Percentiles rank a stretch among this genome's conserved stretches.
These are phyloP conservation scores for Cubamyces sp. DNA, from an alignment of 768 basidiomycete genomes.

Conservation along the genomic window DNA sequence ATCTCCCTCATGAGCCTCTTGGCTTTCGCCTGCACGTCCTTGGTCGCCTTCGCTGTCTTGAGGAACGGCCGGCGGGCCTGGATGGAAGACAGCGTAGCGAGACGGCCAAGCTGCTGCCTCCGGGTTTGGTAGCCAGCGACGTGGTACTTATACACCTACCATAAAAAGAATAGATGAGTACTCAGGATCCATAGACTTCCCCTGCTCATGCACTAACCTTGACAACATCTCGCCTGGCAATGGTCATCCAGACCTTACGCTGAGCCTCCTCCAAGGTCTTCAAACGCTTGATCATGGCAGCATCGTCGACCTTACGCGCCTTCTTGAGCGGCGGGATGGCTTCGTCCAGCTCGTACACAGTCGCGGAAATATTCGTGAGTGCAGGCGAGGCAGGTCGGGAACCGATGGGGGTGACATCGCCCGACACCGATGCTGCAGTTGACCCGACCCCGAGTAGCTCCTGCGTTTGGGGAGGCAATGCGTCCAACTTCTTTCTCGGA, in stretches of 20 bases:
- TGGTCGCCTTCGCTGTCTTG: conserved; percentile 74
- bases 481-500: conserved; percentile 60
- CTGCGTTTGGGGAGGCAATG: conserved; percentile 53
- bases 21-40: conserved; percentile 83
- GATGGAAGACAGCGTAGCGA: conserved; percentile 72
- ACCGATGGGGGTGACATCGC: conserved; percentile 70
- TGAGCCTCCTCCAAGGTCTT: conserved; percentile 83
- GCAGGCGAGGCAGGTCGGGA: conserved; percentile 76
- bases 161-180: not conserved
- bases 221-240: conserved; percentile 81
- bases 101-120: conserved; percentile 71
- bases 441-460: conserved; percentile 52
- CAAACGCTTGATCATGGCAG: conserved; percentile 71
- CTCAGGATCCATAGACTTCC: not conserved
- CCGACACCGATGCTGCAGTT: conserved; percentile 56
- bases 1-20: conserved; percentile 94
- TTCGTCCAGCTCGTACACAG: conserved; percentile 76
- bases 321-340: conserved; percentile 69
- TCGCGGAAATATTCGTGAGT: conserved; percentile 52
- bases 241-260: conserved; percentile 88
- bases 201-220: conserved; percentile 53
- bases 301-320: conserved; percentile 78
- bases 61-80: conserved; percentile 79
- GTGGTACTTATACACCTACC: conserved; percentile 88
- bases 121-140: conserved; percentile 66